A percentile compares a stretch with the other conserved stretches of the same genome.
phyloP scores from a whole-genome alignment of 2,329 filamentous ascomycete genomes.

The Colletotrichum sp. region DNA sequence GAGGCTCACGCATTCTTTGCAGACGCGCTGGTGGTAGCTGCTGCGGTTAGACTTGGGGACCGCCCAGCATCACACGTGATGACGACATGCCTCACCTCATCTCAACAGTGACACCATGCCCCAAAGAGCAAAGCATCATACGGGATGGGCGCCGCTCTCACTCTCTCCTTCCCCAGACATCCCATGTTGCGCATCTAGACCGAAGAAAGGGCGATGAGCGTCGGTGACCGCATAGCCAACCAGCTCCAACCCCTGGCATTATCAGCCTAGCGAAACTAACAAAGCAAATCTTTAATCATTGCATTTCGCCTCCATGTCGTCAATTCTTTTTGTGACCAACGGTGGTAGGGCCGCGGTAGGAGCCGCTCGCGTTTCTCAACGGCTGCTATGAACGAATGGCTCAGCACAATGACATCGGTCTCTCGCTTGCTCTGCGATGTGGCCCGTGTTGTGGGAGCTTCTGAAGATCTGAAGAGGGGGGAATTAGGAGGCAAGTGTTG shows the following conservation, averaged over 20 bases:
- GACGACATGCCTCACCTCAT: conserved; percentile 21
- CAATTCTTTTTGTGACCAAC: background rate
- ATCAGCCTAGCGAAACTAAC: background rate
- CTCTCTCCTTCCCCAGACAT: background rate
- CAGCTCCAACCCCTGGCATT: background rate
- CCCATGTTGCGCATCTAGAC: background rate
- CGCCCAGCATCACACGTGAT: conserved; percentile 18
- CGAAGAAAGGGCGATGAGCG: background rate
- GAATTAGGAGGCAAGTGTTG: background rate
- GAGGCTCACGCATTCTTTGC: background rate
- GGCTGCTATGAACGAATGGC: background rate
- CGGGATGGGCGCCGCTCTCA: background rate
- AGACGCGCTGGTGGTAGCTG: background rate
- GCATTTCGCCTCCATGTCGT: background rate
- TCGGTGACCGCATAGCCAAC: conserved; percentile 7
- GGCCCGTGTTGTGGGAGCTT: background rate
- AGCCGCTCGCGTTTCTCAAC: background rate
- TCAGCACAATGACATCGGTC: conserved; percentile 8
- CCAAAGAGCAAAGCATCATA: background rate
- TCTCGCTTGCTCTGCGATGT: background rate
- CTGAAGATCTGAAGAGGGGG: background rate
- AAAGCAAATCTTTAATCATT: background rate
- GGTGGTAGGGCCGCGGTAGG: background rate
- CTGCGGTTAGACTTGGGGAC: background rate
- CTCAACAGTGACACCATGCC: conserved; percentile 6